Conservation (phyloP, 78 protist genomes). For the Polysphondylium violaceum region DNA sequence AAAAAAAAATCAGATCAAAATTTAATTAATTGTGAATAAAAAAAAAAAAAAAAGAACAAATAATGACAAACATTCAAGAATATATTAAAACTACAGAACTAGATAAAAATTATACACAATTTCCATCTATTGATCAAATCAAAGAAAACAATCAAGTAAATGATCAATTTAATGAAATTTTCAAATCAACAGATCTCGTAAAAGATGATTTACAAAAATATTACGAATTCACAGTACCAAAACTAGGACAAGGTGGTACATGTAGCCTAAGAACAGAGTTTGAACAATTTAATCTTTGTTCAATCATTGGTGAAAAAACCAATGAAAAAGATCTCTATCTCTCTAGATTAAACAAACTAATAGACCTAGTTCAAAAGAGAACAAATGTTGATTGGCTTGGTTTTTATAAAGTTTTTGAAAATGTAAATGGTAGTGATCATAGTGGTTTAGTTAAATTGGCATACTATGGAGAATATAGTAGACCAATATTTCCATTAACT, state of each 20-base stretch:
- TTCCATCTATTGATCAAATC: not conserved
- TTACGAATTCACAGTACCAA: conserved; percentile 45
- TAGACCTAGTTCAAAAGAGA: not conserved
- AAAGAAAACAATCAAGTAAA: not conserved
- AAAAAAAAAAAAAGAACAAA: too few species aligned
- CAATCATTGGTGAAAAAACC: conserved; percentile 6
- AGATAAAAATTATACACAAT: conserved; percentile 5
- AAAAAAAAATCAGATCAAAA: too few species aligned
- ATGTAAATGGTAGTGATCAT: not conserved
- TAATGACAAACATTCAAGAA: not conserved
- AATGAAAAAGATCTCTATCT: not conserved
- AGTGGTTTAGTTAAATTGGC: conserved; percentile 25
- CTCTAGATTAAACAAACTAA: conserved; percentile 22
- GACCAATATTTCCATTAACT: conserved; percentile 63
- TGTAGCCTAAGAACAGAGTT: conserved; percentile 36
- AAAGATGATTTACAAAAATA: not conserved
- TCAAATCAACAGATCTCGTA: not conserved
- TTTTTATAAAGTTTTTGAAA: conserved; percentile 30
- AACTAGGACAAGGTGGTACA: conserved; percentile 62
- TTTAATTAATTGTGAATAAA: too few species aligned
- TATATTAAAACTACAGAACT: conserved; percentile 9
- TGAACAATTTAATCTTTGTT: conserved; percentile 29
- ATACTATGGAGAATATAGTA: conserved; percentile 52
- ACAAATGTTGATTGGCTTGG: conserved; percentile 69
- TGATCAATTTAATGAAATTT: conserved; percentile 1